Evolutionary conservation across 2,329 filamentous ascomycete species (phyloP).

Genomic region (Gaeumannomyces sp.): DNA sequence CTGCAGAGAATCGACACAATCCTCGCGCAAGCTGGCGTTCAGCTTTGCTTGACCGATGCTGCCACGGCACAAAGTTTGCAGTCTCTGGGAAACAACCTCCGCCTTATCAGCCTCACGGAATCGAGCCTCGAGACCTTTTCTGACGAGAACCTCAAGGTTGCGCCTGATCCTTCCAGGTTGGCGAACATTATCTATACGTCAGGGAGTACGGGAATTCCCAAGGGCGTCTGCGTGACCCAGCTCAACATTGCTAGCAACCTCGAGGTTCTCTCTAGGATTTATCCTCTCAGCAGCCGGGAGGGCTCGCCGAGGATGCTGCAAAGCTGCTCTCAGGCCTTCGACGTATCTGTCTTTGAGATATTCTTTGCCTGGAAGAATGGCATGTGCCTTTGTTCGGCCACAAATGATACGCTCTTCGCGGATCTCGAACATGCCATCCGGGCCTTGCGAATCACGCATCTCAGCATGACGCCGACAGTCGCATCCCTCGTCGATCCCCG

Average conservation of each 20-base stretch:
- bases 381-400: slow-evolving; percentile 70
- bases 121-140: slow-evolving; percentile 15
- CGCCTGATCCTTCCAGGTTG: slow-evolving; percentile 41
- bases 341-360: slow-evolving; percentile 85
- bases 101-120: slow-evolving; percentile 2
- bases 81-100: slow-evolving; percentile 13
- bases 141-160: slow-evolving; percentile 26
- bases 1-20: slow-evolving; percentile 53
- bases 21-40: slow-evolving; percentile 51
- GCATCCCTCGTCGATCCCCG: slow-evolving; percentile 65
- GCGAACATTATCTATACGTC: slow-evolving; percentile 81
- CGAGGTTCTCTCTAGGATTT: slow-evolving; percentile 57
- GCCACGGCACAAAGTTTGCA: slow-evolving; percentile 16
- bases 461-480: slow-evolving; percentile 81
- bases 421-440: slow-evolving; percentile 66
- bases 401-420: slow-evolving; percentile 66
- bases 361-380: slow-evolving; percentile 77
- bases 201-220: slow-evolving; percentile 73
- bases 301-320: slow-evolving; percentile 61
- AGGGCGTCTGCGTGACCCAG: slow-evolving; percentile 74
- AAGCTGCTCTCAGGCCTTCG: slow-evolving; percentile 77
- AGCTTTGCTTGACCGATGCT: slow-evolving; percentile 36
- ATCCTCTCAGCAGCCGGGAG: slow-evolving; percentile 42
- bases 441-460: slow-evolving; percentile 61
- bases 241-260: slow-evolving; percentile 72